Evolutionary conservation across 1,284 basidiomycete genomes (phyloP).

Genomic region (Amylostereum areolatum): DNA sequence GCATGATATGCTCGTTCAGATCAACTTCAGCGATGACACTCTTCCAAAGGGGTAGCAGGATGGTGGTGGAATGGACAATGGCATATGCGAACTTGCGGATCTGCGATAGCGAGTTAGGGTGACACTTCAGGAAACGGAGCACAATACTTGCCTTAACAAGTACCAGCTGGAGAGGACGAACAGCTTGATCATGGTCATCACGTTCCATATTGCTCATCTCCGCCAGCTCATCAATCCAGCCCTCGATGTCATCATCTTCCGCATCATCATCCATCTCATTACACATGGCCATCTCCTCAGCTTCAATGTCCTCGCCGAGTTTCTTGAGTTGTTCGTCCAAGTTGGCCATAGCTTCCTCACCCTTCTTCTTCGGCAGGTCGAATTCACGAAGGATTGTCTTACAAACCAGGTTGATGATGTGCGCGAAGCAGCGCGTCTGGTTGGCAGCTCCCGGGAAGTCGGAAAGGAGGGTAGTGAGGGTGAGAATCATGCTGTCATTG

Average conservation of each 20-base stretch:
- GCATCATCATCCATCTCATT: neutral
- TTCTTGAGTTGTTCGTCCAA: slow-evolving; percentile 1
- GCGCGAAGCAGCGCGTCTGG: too few species aligned
- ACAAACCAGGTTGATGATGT: too few species aligned
- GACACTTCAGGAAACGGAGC: neutral
- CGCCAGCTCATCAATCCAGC: slow-evolving; percentile 1
- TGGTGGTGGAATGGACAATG: slow-evolving; percentile 25
- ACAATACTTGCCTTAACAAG: slow-evolving; percentile 12
- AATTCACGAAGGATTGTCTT: slow-evolving; percentile 12
- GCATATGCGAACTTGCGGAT: slow-evolving; percentile 22
- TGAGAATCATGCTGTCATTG: too few species aligned
- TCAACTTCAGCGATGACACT: slow-evolving; percentile 11
- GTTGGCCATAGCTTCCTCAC: neutral
- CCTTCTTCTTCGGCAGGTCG: slow-evolving; percentile 4
- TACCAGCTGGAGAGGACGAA: slow-evolving; percentile 9
- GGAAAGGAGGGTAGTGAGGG: too few species aligned
- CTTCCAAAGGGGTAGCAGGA: slow-evolving; percentile 25
- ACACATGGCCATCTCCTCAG: neutral
- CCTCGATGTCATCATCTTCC: neutral
- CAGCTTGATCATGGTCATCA: slow-evolving; percentile 5
- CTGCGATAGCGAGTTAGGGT: slow-evolving; percentile 10
- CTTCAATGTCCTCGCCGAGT: neutral
- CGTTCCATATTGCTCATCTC: slow-evolving; percentile 1
- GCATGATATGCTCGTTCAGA: slow-evolving; percentile 17
- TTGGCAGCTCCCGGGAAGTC: too few species aligned